A percentile compares a stretch with the other conserved stretches of the same genome.
Evolutionary conservation across 495 filamentous ascomycete species (phyloP).

Genomic region (Aspergillus saccharolyticus): DNA sequence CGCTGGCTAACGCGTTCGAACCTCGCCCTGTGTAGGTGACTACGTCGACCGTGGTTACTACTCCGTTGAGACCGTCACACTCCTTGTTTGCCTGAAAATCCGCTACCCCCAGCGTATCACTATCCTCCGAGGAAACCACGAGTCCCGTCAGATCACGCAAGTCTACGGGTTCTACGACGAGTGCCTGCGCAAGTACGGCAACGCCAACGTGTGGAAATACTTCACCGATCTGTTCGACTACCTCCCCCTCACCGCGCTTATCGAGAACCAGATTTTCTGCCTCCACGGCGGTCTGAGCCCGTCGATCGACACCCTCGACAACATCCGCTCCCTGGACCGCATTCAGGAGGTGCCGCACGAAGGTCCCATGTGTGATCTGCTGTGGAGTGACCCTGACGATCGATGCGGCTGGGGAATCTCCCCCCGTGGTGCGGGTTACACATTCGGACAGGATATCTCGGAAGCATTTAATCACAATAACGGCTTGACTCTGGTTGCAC

Average conservation of each 20-base stretch:
- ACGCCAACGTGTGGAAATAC: slow-evolving; percentile 99
- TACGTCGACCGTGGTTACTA: slow-evolving; percentile 98
- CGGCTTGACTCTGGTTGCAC: slow-evolving; percentile 87
- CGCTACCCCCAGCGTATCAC: slow-evolving; percentile 95
- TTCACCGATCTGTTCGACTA: slow-evolving; percentile 99
- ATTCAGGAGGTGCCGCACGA: slow-evolving; percentile 99
- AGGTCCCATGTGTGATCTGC: slow-evolving; percentile 95
- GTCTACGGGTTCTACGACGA: slow-evolving; percentile 99
- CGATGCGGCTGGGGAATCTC: slow-evolving; percentile 98
- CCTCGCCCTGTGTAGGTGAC: slow-evolving; percentile 58
- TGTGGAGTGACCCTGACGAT: slow-evolving; percentile 98
- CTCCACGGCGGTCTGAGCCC: slow-evolving; percentile 94
- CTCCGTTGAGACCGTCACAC: slow-evolving; percentile 91
- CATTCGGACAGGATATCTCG: slow-evolving; percentile 98
- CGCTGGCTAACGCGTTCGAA: background rate
- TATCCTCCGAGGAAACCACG: slow-evolving; percentile 94
- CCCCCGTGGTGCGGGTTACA: slow-evolving; percentile 94
- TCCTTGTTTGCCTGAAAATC: slow-evolving; percentile 92
- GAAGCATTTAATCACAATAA: slow-evolving; percentile 99
- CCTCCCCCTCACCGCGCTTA: slow-evolving; percentile 94
- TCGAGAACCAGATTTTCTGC: slow-evolving; percentile 99
- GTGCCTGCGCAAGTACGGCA: slow-evolving; percentile 95
- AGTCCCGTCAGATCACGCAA: slow-evolving; percentile 95
- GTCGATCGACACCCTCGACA: slow-evolving; percentile 96
- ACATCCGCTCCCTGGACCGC: slow-evolving; percentile 90